Conservation (phyloP, 2,329 filamentous ascomycete genomes). For the Dryadomyces quercus-mongolicae region DNA sequence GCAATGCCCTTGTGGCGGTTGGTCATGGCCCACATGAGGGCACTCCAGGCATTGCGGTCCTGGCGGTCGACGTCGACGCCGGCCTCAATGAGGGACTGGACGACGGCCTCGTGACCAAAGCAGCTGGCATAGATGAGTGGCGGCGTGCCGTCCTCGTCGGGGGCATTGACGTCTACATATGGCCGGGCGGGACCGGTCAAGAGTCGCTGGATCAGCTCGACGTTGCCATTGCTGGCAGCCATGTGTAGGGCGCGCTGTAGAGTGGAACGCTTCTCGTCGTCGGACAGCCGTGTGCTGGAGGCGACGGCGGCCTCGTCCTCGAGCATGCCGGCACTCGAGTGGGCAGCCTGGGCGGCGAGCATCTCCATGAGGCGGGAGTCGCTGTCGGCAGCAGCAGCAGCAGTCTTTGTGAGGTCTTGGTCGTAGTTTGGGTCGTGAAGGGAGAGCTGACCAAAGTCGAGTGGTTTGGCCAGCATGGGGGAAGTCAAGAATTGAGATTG, state of each 20-base stretch:
- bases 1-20: slow-evolving; percentile 95
- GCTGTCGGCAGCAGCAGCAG: slow-evolving; percentile 41
- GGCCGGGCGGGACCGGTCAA: slow-evolving; percentile 60
- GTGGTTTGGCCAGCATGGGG: slow-evolving; percentile 70
- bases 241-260: slow-evolving; percentile 85
- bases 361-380: slow-evolving; percentile 88
- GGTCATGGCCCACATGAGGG: slow-evolving; percentile 99
- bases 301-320: slow-evolving; percentile 73
- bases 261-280: slow-evolving; percentile 64
- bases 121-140: slow-evolving; percentile 96
- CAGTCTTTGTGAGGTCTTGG: slow-evolving; percentile 44
- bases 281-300: slow-evolving; percentile 58
- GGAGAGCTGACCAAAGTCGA: slow-evolving; percentile 70
- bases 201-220: slow-evolving; percentile 65
- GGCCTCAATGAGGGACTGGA: slow-evolving; percentile 69
- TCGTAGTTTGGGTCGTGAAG: slow-evolving; percentile 69
- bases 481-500: slow-evolving; percentile 92
- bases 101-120: slow-evolving; percentile 87
- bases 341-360: slow-evolving; percentile 85
- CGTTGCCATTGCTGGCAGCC: slow-evolving; percentile 92
- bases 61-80: slow-evolving; percentile 86
- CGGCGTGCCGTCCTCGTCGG: slow-evolving; percentile 92
- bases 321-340: slow-evolving; percentile 55
- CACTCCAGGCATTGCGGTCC: slow-evolving; percentile 94
- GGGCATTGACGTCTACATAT: slow-evolving; percentile 73